Percentiles rank a stretch among this genome's conserved stretches.
Conservation (phyloP, 495 filamentous ascomycete species). For the Aspergillus heteromorphus region DNA sequence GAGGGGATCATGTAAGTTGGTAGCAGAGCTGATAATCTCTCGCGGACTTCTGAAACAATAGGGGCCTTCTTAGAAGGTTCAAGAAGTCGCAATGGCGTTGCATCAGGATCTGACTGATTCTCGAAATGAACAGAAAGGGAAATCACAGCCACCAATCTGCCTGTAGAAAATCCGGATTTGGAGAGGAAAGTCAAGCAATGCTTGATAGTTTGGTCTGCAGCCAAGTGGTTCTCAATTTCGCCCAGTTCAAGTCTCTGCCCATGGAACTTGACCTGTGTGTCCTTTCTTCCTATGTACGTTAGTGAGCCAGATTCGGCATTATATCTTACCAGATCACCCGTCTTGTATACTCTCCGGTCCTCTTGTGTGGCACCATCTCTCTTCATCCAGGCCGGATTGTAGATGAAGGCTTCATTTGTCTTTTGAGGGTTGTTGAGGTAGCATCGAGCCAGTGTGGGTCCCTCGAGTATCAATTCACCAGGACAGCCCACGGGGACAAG, state of each 20-base stretch:
- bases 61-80: conserved; percentile 16
- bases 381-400: conserved; percentile 35
- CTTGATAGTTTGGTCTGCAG: conserved; percentile 24
- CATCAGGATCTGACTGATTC: conserved; percentile 17
- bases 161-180: conserved; percentile 34
- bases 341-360: conserved; percentile 58
- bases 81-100: conserved; percentile 24
- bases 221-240: conserved; percentile 56
- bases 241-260: conserved; percentile 63
- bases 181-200: conserved; percentile 41
- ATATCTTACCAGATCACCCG: conserved; percentile 60
- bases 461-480: conserved; percentile 53
- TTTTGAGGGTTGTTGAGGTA: conserved; percentile 21
- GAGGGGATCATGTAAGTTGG: conserved; percentile 55
- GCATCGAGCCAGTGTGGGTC: conserved; percentile 37
- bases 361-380: conserved; percentile 7
- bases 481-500: conserved; percentile 33
- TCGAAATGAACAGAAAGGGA: conserved; percentile 22
- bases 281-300: conserved; percentile 59
- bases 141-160: conserved; percentile 37
- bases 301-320: conserved; percentile 50
- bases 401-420: conserved; percentile 41
- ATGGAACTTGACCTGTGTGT: conserved; percentile 63
- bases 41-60: conserved; percentile 26
- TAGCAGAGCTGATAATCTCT: conserved; percentile 28